These are phyloP conservation scores for Penicillium alfredii DNA, from an alignment of 495 filamentous ascomycete species.

Conservation along the genomic window DNA sequence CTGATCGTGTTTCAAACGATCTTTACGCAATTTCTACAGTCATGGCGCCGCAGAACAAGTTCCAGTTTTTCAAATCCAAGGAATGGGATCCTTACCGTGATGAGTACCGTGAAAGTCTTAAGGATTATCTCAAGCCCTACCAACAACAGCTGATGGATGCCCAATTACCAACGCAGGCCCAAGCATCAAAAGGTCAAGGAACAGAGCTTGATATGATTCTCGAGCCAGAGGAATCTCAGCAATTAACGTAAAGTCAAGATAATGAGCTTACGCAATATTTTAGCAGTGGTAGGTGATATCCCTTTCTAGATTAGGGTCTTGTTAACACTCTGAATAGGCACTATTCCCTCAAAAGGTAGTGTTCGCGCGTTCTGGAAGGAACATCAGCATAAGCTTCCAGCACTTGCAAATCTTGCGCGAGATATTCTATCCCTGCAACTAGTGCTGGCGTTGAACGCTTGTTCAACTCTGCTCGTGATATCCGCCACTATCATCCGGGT, in stretches of 20 bases:
- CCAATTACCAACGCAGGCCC: not conserved
- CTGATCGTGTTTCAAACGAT: constrained; percentile 1
- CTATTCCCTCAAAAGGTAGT: not conserved
- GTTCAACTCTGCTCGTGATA: constrained; percentile 3
- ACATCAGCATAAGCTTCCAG: not conserved
- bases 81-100: constrained; percentile 1
- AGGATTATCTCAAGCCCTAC: not conserved
- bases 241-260: not conserved
- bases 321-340: not conserved
- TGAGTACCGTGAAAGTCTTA: not conserved
- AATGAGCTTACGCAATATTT: not conserved
- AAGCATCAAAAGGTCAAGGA: not conserved
- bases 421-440: constrained; percentile 4
- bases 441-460: constrained; percentile 3
- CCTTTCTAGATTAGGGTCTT: not conserved
- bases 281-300: not conserved
- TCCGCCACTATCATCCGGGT: constrained; percentile 1
- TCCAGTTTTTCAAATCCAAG: constrained; percentile 7
- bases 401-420: not conserved
- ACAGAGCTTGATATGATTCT: not conserved
- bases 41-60: constrained; percentile 8
- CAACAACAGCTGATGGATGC: not conserved
- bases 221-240: not conserved
- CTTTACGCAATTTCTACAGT: constrained; percentile 16
- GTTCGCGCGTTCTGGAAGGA: not conserved